Conservation (phyloP, 768 basidiomycete species). For the Hypsizygus marmoreus region DNA sequence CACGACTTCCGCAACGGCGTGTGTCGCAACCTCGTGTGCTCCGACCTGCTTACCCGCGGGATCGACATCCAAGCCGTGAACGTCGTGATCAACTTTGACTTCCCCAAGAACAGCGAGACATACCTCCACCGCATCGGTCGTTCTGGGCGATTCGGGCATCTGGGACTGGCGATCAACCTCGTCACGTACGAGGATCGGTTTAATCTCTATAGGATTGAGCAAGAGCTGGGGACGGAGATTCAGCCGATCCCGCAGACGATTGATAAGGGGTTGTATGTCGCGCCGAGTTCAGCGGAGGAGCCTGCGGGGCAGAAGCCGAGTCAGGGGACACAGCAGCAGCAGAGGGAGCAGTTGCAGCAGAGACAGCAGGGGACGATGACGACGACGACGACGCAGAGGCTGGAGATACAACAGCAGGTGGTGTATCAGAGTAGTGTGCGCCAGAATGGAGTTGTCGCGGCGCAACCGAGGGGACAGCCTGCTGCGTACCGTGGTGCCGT, state of each 20-base stretch:
- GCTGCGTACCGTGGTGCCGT: conserved; percentile 40
- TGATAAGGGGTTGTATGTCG: conserved; percentile 91
- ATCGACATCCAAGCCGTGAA: conserved; percentile 99
- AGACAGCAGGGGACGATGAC: conserved; percentile 25
- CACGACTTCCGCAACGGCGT: conserved; percentile 99
- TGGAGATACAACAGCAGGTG: conserved; percentile 28
- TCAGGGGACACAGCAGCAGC: conserved; percentile 19
- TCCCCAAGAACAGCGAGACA: conserved; percentile 98
- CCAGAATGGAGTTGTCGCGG: conserved; percentile 27
- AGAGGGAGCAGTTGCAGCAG: conserved; percentile 30
- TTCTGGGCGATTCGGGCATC: conserved; percentile 94
- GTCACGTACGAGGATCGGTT: conserved; percentile 98
- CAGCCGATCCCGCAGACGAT: conserved; percentile 91
- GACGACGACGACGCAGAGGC: conserved; percentile 27
- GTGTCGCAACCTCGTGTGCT: conserved; percentile 98
- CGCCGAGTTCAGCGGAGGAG: conserved; percentile 60
- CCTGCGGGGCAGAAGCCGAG: conserved; percentile 34
- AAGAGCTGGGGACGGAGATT: conserved; percentile 98
- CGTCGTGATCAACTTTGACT: conserved; percentile 99
- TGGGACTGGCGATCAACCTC: conserved; percentile 96
- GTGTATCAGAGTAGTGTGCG: conserved; percentile 38
- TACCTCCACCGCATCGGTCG: conserved; percentile 99
- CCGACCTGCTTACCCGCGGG: conserved; percentile 95
- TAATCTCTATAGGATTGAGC: conserved; percentile 97
- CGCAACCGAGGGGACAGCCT: conserved; percentile 25